Conservation (phyloP, 371 early-diverging fungal genomes). For the Rhizopus delemar region DNA sequence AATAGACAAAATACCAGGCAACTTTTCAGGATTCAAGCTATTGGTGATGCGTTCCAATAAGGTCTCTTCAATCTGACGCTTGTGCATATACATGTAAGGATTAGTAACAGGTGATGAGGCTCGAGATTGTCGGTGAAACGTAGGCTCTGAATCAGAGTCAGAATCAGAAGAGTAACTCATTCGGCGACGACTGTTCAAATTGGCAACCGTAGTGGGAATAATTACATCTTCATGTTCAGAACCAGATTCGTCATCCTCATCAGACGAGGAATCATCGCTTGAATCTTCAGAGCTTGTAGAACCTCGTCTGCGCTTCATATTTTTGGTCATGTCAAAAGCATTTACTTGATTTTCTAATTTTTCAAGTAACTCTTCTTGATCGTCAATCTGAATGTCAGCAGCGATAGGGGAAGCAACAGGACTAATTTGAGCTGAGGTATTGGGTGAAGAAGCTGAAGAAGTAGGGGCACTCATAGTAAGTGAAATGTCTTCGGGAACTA, state of each 20-base stretch:
- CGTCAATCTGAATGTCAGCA: constrained; percentile 4
- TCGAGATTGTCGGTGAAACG: constrained; percentile 17
- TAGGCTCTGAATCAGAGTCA: constrained; percentile 39
- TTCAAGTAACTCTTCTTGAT: constrained; percentile 7
- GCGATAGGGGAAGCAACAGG: constrained; percentile 17
- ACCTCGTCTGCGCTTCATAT: constrained; percentile 32
- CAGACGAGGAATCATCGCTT: constrained; percentile 20
- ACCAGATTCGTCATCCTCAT: constrained; percentile 19
- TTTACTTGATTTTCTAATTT: constrained; percentile 10
- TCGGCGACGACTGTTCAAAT: constrained; percentile 34
- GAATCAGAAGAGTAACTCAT: constrained; percentile 38
- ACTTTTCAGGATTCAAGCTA: constrained; percentile 40
- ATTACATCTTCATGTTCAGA: constrained; percentile 25
- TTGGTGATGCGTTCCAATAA: constrained; percentile 48
- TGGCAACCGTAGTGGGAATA: constrained; percentile 47
- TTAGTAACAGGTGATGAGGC: constrained; percentile 14
- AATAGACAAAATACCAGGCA: constrained; percentile 52
- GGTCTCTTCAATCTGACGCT: constrained; percentile 52
- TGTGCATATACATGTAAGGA: constrained; percentile 43
- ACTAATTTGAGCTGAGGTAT: constrained; percentile 20
- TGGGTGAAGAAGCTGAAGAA: constrained; percentile 29
- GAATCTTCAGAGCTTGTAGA: constrained; percentile 25
- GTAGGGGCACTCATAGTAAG: constrained; percentile 27
- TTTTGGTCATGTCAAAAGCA: neutral
- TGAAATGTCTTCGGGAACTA: constrained; percentile 28